Base-by-base conservation (phyloP, 352 stramenopile genomes). In the Phytopythium mirpurense region DNA sequence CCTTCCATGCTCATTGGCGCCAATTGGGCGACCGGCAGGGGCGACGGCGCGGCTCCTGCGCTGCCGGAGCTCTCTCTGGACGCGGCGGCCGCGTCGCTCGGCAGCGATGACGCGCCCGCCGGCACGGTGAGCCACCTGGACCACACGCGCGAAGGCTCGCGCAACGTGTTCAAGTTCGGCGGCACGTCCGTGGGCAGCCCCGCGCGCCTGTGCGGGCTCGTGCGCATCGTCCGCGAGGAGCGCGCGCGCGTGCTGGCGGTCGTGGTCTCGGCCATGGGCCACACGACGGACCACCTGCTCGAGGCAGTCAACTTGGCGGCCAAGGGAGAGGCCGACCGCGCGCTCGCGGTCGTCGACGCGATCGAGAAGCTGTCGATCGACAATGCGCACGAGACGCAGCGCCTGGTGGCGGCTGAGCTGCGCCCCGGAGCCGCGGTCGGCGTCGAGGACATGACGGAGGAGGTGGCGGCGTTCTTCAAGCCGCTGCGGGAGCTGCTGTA, bases 161-260 rank as follows among this genome's bases (percentile, higher is more conserved):
- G 75, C 62, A 92, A 92, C 58, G 78, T 93, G 31, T 91, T 88
- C 75, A 93, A 93, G 62, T 91, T 93, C 48, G 83, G 78, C 27
- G 83, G 80, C 48, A 90, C 83, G 31, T 89, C 79, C 0, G 78
- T 91, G 2, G 78, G 78, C n/a, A 86, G 72, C 37, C 79, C 83
- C 0, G 50, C 65, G 34, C 68, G 83, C 40, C 67, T 93, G 15
- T 78, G 71, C 26, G 74, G 72, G 7, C 76, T 93, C 48, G 66
- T 91, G 21, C 63, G 63, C 49, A 88, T 90, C 57, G 56, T 91
- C 9, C 74, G 72, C 11, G 62, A 78, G 16, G 77, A 90, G 55
- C 71, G 76, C 14, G 45, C 60, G 40, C 78, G 78, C 18, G 65
- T 90, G 1, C 46, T 89, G 21, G 78, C 78, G 14, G 70, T 91